These are phyloP conservation scores for Cenococcum geophilum DNA, from an alignment of 495 filamentous ascomycete species.

Conservation along the genomic window DNA sequence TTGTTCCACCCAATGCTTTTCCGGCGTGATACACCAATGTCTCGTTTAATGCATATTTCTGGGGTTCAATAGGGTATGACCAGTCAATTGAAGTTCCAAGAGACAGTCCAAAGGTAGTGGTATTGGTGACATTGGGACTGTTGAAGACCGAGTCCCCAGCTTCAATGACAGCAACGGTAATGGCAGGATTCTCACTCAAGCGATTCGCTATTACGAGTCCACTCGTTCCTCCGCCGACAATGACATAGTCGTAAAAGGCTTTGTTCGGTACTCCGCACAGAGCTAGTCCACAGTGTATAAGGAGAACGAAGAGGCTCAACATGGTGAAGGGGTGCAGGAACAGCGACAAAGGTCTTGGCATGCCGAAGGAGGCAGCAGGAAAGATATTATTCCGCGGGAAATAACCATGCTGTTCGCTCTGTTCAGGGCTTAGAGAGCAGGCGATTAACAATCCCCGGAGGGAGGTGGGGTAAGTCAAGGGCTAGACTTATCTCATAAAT, in stretches of 20 bases:
- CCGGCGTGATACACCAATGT: constrained; percentile 43
- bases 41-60: constrained; percentile 39
- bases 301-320: not conserved
- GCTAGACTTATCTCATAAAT: no score
- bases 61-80: constrained; percentile 45
- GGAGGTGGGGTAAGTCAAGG: no score
- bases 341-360: no score
- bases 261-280: not conserved
- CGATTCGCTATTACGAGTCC: constrained; percentile 51
- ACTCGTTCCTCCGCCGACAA: constrained; percentile 30
- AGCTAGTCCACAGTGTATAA: not conserved
- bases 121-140: constrained; percentile 47
- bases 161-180: constrained; percentile 50
- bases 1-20: constrained; percentile 50
- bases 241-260: constrained; percentile 9
- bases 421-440: no score
- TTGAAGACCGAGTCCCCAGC: constrained; percentile 47
- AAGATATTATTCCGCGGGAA: no score
- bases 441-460: no score
- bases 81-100: constrained; percentile 49
- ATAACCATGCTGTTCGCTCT: no score
- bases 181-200: constrained; percentile 44
- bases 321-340: not conserved
- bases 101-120: constrained; percentile 37
- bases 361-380: no score